A percentile compares a stretch with the other conserved stretches of the same genome.
phyloP scores from a whole-genome alignment of 2,329 filamentous ascomycete genomes.

The Endoconidiophora laricicola region DNA sequence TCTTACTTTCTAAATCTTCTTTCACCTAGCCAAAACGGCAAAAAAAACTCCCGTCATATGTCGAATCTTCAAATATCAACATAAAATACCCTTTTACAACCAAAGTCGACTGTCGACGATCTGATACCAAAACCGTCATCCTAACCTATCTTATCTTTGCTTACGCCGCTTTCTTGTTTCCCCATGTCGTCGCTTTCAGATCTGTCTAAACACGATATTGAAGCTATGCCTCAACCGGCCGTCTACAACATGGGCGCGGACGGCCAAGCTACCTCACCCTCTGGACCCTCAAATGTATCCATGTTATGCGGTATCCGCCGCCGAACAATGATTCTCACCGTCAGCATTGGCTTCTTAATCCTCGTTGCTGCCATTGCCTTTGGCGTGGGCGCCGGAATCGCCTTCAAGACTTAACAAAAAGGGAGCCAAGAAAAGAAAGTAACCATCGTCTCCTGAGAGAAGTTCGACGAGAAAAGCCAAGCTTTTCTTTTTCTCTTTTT shows the following conservation, averaged over 20 bases:
- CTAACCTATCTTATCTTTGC: not conserved
- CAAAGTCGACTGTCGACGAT: not conserved
- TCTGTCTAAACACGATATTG: slow-evolving; percentile 6
- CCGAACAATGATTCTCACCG: slow-evolving; percentile 15
- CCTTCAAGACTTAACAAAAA: slow-evolving; percentile 12
- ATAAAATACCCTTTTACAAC: not conserved
- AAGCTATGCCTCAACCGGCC: slow-evolving; percentile 5
- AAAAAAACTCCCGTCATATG: not conserved
- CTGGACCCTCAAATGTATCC: slow-evolving; percentile 4
- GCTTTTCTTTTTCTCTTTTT: not conserved
- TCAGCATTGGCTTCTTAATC: slow-evolving; percentile 14
- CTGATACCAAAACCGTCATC: no score
- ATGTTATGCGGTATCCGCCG: slow-evolving; percentile 16
- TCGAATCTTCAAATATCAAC: not conserved
- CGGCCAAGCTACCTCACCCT: not conserved
- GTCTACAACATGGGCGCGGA: not conserved
- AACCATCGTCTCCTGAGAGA: no score
- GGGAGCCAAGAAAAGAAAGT: no score
- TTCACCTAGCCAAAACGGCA: not conserved
- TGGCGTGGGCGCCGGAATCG: slow-evolving; percentile 16
- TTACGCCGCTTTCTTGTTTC: not conserved
- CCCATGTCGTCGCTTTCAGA: slow-evolving; percentile 7
- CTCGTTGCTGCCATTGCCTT: slow-evolving; percentile 15
- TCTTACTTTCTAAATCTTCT: not conserved
- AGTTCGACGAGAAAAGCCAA: not conserved